Conservation (phyloP, 1,139 yeast genomes). For the Kodamaea derodonti region DNA sequence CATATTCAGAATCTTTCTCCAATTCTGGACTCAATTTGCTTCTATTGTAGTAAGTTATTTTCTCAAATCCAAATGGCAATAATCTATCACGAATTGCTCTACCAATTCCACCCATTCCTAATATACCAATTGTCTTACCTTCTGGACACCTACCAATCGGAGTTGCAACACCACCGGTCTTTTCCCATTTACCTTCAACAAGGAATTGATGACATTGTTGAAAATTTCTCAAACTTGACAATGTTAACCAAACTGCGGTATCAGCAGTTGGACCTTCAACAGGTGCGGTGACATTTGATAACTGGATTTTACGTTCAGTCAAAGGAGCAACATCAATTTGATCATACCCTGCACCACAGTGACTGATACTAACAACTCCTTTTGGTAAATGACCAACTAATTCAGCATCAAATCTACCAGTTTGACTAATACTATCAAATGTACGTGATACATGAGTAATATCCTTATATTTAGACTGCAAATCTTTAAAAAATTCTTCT, state of each 20-base stretch:
- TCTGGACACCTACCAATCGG: slow-evolving; percentile 43
- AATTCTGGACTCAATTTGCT: slow-evolving; percentile 47
- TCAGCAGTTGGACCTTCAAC: slow-evolving; percentile 84
- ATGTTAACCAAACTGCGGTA: slow-evolving; percentile 61
- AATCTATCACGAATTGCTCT: slow-evolving; percentile 61
- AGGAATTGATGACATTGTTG: slow-evolving; percentile 45
- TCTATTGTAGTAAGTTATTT: slow-evolving; percentile 61
- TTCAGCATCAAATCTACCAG: slow-evolving; percentile 79
- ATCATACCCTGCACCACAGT: slow-evolving; percentile 94
- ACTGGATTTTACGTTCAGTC: slow-evolving; percentile 51
- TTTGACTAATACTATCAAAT: slow-evolving; percentile 40
- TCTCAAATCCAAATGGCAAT: slow-evolving; percentile 60
- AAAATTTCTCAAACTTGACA: slow-evolving; percentile 69
- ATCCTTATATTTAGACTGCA: slow-evolving; percentile 45
- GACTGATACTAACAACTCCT: slow-evolving; percentile 61
- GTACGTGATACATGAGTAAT: slow-evolving; percentile 51
- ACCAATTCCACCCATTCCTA: slow-evolving; percentile 81
- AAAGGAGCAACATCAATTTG: slow-evolving; percentile 60
- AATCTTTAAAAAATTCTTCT: slow-evolving; percentile 48
- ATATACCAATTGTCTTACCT: slow-evolving; percentile 59
- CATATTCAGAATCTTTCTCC: slow-evolving; percentile 56
- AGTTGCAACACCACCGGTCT: slow-evolving; percentile 15
- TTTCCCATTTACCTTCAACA: slow-evolving; percentile 57
- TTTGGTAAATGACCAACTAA: slow-evolving; percentile 58
- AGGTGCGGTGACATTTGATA: slow-evolving; percentile 67